phyloP scores from a whole-genome alignment of 148 eudicot species.

The Cornus kousa region DNA sequence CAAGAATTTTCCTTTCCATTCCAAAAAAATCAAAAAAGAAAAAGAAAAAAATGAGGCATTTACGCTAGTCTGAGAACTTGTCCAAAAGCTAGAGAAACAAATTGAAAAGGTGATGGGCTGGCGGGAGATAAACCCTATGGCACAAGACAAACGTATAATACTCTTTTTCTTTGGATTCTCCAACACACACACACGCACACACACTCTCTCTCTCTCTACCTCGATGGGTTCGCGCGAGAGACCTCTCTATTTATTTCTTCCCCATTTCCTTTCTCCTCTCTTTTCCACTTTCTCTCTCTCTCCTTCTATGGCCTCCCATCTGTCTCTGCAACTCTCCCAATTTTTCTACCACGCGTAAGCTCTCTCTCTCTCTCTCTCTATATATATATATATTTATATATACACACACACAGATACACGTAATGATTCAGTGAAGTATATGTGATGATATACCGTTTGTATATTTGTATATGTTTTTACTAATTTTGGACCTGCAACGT shows the following conservation, averaged over 20 bases:
- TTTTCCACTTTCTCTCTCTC: conserved; percentile 3
- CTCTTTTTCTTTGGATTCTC: neutral
- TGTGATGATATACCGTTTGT: neutral
- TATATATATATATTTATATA: neutral
- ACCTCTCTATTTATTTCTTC: conserved; percentile 11
- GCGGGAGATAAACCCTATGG: conserved; percentile 13
- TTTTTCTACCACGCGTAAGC: conserved; percentile 24
- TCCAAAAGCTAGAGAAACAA: neutral
- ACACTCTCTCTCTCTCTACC: neutral
- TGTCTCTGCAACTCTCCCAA: conserved; percentile 11
- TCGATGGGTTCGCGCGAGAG: conserved; percentile 27
- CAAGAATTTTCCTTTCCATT: too few relatives aligned
- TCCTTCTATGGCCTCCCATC: conserved; percentile 30
- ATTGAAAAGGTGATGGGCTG: neutral
- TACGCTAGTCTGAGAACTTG: neutral
- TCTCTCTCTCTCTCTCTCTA: neutral
- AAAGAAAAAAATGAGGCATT: too few relatives aligned
- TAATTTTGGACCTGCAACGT: neutral
- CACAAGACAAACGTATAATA: neutral
- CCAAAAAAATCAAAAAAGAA: too few relatives aligned
- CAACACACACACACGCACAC: neutral
- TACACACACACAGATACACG: neutral
- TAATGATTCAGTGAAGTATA: neutral
- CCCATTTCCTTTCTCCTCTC: conserved; percentile 9
- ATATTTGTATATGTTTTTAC: too few relatives aligned